Conservation (phyloP, 257 asterid species). For the Penstemon newberryi region DNA sequence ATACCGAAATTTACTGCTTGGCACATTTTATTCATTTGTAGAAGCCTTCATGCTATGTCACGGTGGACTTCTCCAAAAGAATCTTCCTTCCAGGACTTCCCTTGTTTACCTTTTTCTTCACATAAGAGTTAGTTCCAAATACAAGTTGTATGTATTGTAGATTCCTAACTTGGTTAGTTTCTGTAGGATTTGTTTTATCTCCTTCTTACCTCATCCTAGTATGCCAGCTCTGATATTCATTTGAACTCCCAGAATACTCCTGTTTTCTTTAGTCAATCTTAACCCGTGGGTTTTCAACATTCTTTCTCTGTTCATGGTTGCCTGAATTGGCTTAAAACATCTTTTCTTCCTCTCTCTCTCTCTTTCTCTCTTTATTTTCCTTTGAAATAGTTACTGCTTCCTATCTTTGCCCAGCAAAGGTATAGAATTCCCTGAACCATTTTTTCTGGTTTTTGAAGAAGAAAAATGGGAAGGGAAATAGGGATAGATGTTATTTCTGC, state of each 20-base stretch:
- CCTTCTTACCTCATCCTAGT: conserved; percentile 13
- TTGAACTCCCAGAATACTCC: conserved; percentile 8
- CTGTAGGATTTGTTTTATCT: conserved; percentile 10
- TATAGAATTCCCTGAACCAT: conserved; percentile 44
- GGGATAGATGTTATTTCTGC: conserved; percentile 37
- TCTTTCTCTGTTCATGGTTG: conserved; percentile 12
- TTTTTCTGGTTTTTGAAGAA: conserved; percentile 64
- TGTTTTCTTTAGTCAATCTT: background rate
- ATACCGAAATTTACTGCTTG: conserved; percentile 8
- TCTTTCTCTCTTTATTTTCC: conserved; percentile 11
- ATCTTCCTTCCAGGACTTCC: conserved; percentile 18
- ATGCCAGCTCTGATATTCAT: conserved; percentile 25
- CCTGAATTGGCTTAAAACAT: conserved; percentile 29
- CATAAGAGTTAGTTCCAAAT: conserved; percentile 19
- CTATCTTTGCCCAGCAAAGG: conserved; percentile 24
- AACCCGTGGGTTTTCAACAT: background rate
- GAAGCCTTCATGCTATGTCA: conserved; percentile 24
- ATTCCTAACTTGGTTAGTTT: conserved; percentile 36
- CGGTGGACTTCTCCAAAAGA: conserved; percentile 11
- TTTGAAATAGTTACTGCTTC: conserved; percentile 35
- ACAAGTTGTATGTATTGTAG: conserved; percentile 47
- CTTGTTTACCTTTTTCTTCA: conserved; percentile 15
- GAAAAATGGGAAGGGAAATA: conserved; percentile 57
- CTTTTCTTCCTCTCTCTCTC: background rate
- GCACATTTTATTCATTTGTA: conserved; percentile 21